phyloP scores from a whole-genome alignment of 805 yeast genomes.

The Nakazawaea populi region DNA sequence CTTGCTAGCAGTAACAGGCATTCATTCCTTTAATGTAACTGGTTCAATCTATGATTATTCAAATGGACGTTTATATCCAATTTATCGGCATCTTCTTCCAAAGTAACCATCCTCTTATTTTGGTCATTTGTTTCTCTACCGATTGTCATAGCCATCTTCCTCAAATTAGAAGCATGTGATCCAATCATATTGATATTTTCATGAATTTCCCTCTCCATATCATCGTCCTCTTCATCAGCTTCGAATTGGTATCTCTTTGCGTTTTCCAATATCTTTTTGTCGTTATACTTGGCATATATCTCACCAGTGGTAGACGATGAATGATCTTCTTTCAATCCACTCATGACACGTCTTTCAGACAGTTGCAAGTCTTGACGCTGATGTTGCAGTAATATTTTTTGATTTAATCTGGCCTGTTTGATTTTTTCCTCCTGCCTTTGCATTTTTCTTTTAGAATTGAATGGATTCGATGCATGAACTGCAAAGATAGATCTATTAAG shows the following conservation, averaged over 20 bases:
- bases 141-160: slow-evolving; percentile 64
- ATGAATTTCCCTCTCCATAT: slow-evolving; percentile 83
- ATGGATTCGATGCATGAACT: slow-evolving; percentile 80
- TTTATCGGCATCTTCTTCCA: slow-evolving; percentile 80
- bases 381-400: slow-evolving; percentile 41
- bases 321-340: slow-evolving; percentile 43
- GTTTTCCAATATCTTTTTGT: slow-evolving; percentile 46
- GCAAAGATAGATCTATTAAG: slow-evolving; percentile 78
- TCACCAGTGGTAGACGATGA: slow-evolving; percentile 25
- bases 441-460: slow-evolving; percentile 72
- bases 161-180: slow-evolving; percentile 62
- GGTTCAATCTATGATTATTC: slow-evolving; percentile 61
- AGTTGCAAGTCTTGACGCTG: slow-evolving; percentile 53
- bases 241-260: slow-evolving; percentile 77
- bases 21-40: not conserved
- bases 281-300: slow-evolving; percentile 37
- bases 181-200: slow-evolving; percentile 75
- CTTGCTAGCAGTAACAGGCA: too few relatives aligned
- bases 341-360: slow-evolving; percentile 64
- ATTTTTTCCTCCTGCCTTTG: slow-evolving; percentile 69
- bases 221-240: slow-evolving; percentile 89
- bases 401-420: slow-evolving; percentile 33
- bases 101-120: slow-evolving; percentile 62
- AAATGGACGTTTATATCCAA: slow-evolving; percentile 80
- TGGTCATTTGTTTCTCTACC: slow-evolving; percentile 77